Percentiles rank a stretch among this genome's conserved stretches.
phyloP scores from a whole-genome alignment of 1,139 yeast genomes.

The Blastobotrys malaysiensis region DNA sequence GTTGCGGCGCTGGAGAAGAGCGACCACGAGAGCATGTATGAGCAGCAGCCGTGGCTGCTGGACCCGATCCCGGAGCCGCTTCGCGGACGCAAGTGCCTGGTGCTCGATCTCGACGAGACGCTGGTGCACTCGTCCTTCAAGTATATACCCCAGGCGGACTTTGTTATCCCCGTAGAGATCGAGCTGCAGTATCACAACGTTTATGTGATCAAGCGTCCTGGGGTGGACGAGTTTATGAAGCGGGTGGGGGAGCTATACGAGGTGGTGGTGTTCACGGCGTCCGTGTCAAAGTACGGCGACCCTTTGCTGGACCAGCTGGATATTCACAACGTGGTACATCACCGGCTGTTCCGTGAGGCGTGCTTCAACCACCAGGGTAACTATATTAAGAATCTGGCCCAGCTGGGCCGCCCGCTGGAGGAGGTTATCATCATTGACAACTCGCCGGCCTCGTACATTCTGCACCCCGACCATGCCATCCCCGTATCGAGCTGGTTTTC shows the following conservation, averaged over 20 bases:
- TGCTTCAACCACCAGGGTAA: constrained; percentile 82
- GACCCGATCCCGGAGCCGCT: constrained; percentile 45
- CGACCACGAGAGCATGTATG: constrained; percentile 1
- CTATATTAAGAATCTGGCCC: constrained; percentile 87
- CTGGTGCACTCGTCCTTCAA: constrained; percentile 94
- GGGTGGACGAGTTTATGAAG: constrained; percentile 87
- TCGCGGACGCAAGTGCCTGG: constrained; percentile 70
- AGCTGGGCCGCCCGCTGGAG: constrained; percentile 83
- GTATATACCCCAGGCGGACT: constrained; percentile 86
- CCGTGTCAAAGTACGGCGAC: constrained; percentile 92
- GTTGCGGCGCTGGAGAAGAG: neutral
- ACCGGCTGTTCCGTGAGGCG: constrained; percentile 84
- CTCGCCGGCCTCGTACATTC: constrained; percentile 93
- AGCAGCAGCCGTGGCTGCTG: constrained; percentile 43
- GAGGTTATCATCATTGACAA: constrained; percentile 90
- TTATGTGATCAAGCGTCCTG: constrained; percentile 94
- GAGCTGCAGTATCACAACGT: constrained; percentile 91
- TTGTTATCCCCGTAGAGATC: constrained; percentile 87
- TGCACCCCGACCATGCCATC: constrained; percentile 96
- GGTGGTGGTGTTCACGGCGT: constrained; percentile 95
- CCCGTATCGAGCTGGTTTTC: constrained; percentile 99
- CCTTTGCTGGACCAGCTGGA: constrained; percentile 90
- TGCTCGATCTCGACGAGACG: constrained; percentile 92
- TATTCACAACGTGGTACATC: constrained; percentile 67
- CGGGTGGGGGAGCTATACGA: constrained; percentile 84